Base-by-base conservation (phyloP, 495 filamentous ascomycete species). In the Tetracladium setigerum region DNA sequence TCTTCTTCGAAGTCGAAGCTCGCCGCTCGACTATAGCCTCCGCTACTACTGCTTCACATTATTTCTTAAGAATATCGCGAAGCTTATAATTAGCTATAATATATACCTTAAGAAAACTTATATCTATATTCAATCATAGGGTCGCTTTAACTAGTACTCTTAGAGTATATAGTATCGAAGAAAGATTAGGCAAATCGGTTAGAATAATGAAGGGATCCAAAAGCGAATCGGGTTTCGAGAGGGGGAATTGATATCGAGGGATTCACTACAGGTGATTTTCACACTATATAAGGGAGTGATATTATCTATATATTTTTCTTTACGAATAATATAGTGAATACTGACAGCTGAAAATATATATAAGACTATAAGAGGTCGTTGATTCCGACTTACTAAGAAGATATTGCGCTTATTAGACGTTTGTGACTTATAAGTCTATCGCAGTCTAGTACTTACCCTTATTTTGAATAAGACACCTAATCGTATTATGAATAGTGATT, bases 281-380 rank as follows among this genome's bases (percentile, higher is more conserved):
- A 73, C 64, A 0, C 77, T 79, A 58, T 97, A 85, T 33, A 83
- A 89, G 8, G 94, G 92, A 1, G 92, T 98, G 39, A 95, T 63
- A 61, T 94, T 97, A 58, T 95, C 86, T 87, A 98, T 94, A 60
- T 97, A 82, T 15, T 97, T 92, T 59, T 98, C 92, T 62, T 98
- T 98, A 31, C 92, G 83, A 13, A 98, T 74, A 9, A 98, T 88
- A 48, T 82, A 76, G 59, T 98, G 94, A 52, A 98, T 87, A 56
- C 97, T 94, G 15, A 98, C 80, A 1, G 92, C 89, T 2, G 86
- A 68, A 98, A 98, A 64, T 86, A 98, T 15, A 94, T 94, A 56
- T 89, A 95, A 4, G 82, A 79, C 61, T 95, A 91, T 3, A 94
- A 94, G 4, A 98, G 78, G 57, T 98, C 94, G 49, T 95, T 69